Conservation (phyloP, 352 stramenopile species). For the Phytophthora cajani region DNA sequence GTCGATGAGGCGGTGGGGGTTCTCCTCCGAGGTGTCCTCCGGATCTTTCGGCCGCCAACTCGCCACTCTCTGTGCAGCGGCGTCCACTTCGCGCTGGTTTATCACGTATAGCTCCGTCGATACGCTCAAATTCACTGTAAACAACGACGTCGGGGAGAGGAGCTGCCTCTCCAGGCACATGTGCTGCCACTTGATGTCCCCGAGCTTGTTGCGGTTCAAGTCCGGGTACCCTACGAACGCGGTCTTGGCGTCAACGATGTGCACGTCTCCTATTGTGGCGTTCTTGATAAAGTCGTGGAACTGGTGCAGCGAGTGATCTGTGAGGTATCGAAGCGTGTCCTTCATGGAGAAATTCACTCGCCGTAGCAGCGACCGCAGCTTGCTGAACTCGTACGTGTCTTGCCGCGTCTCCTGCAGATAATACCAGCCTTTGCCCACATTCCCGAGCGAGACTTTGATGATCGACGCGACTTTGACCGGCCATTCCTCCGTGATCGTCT, state of each 20-base stretch:
- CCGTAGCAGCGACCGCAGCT: conserved; percentile 73
- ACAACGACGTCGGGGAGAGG: conserved; percentile 66
- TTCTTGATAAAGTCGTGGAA: conserved; percentile 79
- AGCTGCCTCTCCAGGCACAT: conserved; percentile 77
- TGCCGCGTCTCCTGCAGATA: conserved; percentile 84
- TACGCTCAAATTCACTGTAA: conserved; percentile 75
- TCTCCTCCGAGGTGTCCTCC: conserved; percentile 70
- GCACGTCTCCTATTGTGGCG: conserved; percentile 56
- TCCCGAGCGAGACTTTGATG: conserved; percentile 74
- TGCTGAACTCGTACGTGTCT: conserved; percentile 91
- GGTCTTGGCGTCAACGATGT: conserved; percentile 79
- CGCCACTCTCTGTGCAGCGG: conserved; percentile 48
- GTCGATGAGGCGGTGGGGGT: conserved; percentile 55
- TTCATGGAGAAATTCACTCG: conserved; percentile 88
- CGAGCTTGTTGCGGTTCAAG: conserved; percentile 63
- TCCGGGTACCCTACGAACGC: conserved; percentile 74
- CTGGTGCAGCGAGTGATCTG: conserved; percentile 70
- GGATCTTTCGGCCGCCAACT: conserved; percentile 74
- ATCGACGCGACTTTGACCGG: conserved; percentile 71
- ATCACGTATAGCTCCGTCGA: conserved; percentile 77
- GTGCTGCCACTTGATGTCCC: conserved; percentile 83
- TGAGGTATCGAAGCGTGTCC: conserved; percentile 80
- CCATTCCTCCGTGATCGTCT: conserved; percentile 87
- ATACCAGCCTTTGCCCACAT: conserved; percentile 88
- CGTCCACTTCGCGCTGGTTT: conserved; percentile 79